Percentiles rank a stretch among this genome's conserved stretches.
These are phyloP conservation scores for Ganoderma meredithae DNA, from an alignment of 1,284 basidiomycete species.

Conservation along the genomic window DNA sequence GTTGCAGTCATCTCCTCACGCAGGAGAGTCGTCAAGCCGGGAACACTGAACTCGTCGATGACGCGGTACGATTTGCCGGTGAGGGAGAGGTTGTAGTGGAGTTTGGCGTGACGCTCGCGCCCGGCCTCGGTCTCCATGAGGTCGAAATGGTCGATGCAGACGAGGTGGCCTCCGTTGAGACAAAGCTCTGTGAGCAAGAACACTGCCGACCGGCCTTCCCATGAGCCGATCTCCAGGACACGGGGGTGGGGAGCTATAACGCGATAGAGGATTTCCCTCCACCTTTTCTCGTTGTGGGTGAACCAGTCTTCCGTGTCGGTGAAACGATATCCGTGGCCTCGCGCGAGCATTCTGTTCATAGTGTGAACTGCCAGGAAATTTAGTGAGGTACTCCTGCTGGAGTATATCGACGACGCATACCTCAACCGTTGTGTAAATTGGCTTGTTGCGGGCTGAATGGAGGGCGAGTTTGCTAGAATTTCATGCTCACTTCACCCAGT, in stretches of 20 bases:
- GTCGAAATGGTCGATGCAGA: slow-evolving; percentile 68
- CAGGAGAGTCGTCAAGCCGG: slow-evolving; percentile 56
- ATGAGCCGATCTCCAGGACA: slow-evolving; percentile 66
- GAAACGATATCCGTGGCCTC: slow-evolving; percentile 43
- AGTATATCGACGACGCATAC: not conserved
- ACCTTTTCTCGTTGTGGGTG: slow-evolving; percentile 50
- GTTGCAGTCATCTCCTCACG: slow-evolving; percentile 50
- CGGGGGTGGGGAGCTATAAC: slow-evolving; percentile 49
- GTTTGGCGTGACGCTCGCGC: slow-evolving; percentile 50
- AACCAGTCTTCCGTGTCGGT: slow-evolving; percentile 67
- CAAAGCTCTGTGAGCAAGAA: slow-evolving; percentile 59
- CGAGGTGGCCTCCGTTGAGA: slow-evolving; percentile 49
- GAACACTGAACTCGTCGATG: slow-evolving; percentile 60
- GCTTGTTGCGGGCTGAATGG: not conserved
- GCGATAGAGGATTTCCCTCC: slow-evolving; percentile 50
- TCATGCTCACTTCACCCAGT: not conserved
- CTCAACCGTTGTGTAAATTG: not conserved
- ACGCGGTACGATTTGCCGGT: slow-evolving; percentile 54
- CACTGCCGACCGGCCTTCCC: slow-evolving; percentile 68
- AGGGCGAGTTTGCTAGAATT: not conserved
- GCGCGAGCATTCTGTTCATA: not conserved
- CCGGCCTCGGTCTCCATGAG: slow-evolving; percentile 58
- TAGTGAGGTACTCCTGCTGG: slow-evolving; percentile 2
- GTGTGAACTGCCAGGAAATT: not conserved
- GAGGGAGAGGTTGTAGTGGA: slow-evolving; percentile 55